These are phyloP conservation scores for Alternaria sp. DNA, from an alignment of 2,329 filamentous ascomycete species.

Conservation along the genomic window DNA sequence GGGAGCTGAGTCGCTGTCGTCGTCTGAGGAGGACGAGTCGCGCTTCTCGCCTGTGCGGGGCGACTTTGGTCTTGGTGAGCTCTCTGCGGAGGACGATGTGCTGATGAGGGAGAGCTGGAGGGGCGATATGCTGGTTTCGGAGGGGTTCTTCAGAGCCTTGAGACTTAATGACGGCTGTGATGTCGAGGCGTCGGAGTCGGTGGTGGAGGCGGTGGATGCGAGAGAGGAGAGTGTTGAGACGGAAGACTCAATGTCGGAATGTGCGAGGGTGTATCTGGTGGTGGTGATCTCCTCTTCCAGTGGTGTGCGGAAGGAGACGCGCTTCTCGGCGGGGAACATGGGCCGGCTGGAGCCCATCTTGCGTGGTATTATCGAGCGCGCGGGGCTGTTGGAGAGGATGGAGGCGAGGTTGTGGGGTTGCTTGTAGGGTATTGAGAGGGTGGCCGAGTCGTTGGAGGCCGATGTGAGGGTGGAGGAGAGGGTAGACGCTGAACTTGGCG, in stretches of 20 bases:
- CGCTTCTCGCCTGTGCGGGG: constrained; percentile 51
- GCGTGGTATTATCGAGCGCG: constrained; percentile 44
- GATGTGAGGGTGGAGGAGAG: constrained; percentile 51
- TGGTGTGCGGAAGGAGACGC: constrained; percentile 62
- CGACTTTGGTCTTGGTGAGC: constrained; percentile 29
- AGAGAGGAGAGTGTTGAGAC: constrained; percentile 40
- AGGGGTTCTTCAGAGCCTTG: constrained; percentile 15
- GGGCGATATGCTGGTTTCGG: constrained; percentile 21
- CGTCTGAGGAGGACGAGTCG: constrained; percentile 52
- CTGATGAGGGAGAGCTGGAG: constrained; percentile 13
- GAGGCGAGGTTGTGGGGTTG: constrained; percentile 54
- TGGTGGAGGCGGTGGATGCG: constrained; percentile 19
- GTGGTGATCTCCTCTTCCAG: constrained; percentile 66
- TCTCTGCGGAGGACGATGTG: constrained; percentile 29
- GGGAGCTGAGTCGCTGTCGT: constrained; percentile 58
- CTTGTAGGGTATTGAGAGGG: constrained; percentile 52
- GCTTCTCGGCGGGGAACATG: constrained; percentile 63
- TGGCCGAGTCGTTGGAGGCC: constrained; percentile 48
- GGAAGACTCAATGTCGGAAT: constrained; percentile 61
- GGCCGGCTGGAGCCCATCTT: constrained; percentile 52
- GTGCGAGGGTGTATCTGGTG: constrained; percentile 60
- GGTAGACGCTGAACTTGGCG: constrained; percentile 45
- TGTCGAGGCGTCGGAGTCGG: constrained; percentile 17
- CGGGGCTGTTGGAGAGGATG: constrained; percentile 55
- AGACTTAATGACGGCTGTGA: constrained; percentile 21